Base-by-base conservation (phyloP, 2,329 filamentous ascomycete species). In the Colletotrichum tanaceti region DNA sequence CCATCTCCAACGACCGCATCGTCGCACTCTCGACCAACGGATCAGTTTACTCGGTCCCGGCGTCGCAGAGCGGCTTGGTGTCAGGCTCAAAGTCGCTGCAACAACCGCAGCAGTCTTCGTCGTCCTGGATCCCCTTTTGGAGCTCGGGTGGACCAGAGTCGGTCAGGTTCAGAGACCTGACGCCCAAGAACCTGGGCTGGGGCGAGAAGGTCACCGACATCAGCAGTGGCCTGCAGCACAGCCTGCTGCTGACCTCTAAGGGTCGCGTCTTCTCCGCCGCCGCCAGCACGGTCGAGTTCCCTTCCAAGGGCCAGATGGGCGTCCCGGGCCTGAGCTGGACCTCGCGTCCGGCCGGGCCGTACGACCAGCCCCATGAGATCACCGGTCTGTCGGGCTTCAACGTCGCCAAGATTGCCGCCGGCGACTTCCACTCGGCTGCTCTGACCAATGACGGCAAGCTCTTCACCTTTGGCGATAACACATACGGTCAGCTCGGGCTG, bases 221-320 rank as follows among this genome's bases (percentile, higher is more conserved):
- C 65, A 87, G 89, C 68, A 89, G 91, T 71, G 96, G 96, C 2
- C 85, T 93, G 16, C 94, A 98, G 75, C 95, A 98, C 77, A 92
- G 91, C 39, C 85, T 98, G 0, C 85, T 99, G 58, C 85, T 98
- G 69, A 98, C 95, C 0, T 93, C 89, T 54, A 88, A 87, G 60
- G 96, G 96, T 0, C 92, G 95, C 47, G 87, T 98, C 41, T 98
- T 97, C 79, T 92, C 94, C 2, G 90, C 92, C n/a, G 95, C 93
- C 2, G 90, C 93, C 2, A 93, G 92, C 70, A 90, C 90, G 20
- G 87, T 91, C 65, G 85, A 89, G 59, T 98, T 92, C 76, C 96
- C 96, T 0, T 87, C 87, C 2, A 90, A 88, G 75, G 96, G 96
- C 6, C 94, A 99, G 79, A 87, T 98, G 58, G 96, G 96, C 54